Conservation (phyloP, 164 flowering plant species). For the Magnolia changhungtana region DNA sequence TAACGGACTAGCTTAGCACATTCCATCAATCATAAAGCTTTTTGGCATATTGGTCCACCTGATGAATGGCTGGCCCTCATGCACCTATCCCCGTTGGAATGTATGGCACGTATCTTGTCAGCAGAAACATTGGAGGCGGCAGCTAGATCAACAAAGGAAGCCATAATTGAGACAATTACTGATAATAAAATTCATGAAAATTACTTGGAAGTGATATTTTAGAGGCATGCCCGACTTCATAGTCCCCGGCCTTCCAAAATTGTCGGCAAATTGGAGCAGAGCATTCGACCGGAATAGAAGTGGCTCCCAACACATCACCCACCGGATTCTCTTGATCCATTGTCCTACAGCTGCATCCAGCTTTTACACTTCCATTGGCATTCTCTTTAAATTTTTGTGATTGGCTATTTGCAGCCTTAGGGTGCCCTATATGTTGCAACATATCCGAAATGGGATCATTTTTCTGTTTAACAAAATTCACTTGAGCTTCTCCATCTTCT, state of each 20-base stretch:
- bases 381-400: constrained; percentile 15
- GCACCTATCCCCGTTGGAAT: background rate
- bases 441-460: constrained; percentile 16
- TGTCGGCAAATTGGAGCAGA: constrained; percentile 72
- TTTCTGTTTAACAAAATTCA: constrained; percentile 34
- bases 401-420: constrained; percentile 8
- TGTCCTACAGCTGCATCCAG: constrained; percentile 32
- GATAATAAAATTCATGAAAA: background rate
- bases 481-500: constrained; percentile 28
- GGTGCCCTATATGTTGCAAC: constrained; percentile 2
- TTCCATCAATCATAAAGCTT: background rate
- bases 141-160: background rate
- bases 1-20: background rate
- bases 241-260: constrained; percentile 92
- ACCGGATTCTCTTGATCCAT: constrained; percentile 39
- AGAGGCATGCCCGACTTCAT: constrained; percentile 35
- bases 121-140: background rate
- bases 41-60: background rate
- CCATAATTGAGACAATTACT: background rate
- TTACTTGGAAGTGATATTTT: constrained; percentile 41
- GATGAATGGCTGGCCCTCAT: background rate
- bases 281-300: constrained; percentile 41
- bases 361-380: constrained; percentile 30
- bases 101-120: background rate
- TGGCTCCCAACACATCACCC: constrained; percentile 33